Base-by-base conservation (phyloP, 306 rosid species). In the Arachis hypogaea region DNA sequence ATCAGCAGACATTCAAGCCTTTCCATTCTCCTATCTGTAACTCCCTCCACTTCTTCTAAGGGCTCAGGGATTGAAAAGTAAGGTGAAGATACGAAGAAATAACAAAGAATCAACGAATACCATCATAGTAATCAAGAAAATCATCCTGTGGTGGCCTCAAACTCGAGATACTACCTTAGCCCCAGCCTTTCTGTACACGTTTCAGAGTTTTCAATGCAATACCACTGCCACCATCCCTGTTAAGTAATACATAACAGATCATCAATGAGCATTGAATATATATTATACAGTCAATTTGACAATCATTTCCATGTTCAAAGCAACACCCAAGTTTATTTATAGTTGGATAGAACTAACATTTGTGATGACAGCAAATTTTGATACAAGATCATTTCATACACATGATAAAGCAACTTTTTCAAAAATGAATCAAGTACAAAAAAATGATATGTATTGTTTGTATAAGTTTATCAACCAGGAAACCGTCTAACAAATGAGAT, bases 181-280 rank as follows among this genome's bases (percentile, higher is more conserved):
- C 98, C 98, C 91, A 90, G 69, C 98, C 97, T 79, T 86, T 90
- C 77, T 87, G 82, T 28, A 88, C 98, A 60, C 86, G 88, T 82
- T 79, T 90, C 8, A 90, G 90, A 71, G 86, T 75, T 85, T 93
- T 87, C 82, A 87, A 70, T 60, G 91, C 90, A 72, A 81, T 71
- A 69, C 85, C 87, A 71, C 89, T 80, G 81, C 92, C 97, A 73
- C 79, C 92, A 71, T 90, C 92, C 83, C 98, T 90, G 90, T 75
- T 65, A 74, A 64, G 74, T 38, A 43, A 72, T 29, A 54, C 46
- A 61, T 14, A 61, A 71, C n/a, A 77, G 69, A 76, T 65, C 79
- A 63, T 64, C 54, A 66, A 50, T 16, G 28, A 79, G 66, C 42
- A 54, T 59, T 46, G 57, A 22, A 58, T 33, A 33, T 33, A 33